A percentile compares a stretch with the other conserved stretches of the same genome.
Evolutionary conservation across 768 basidiomycete genomes (phyloP).

Genomic region (Ramaria sp.): DNA sequence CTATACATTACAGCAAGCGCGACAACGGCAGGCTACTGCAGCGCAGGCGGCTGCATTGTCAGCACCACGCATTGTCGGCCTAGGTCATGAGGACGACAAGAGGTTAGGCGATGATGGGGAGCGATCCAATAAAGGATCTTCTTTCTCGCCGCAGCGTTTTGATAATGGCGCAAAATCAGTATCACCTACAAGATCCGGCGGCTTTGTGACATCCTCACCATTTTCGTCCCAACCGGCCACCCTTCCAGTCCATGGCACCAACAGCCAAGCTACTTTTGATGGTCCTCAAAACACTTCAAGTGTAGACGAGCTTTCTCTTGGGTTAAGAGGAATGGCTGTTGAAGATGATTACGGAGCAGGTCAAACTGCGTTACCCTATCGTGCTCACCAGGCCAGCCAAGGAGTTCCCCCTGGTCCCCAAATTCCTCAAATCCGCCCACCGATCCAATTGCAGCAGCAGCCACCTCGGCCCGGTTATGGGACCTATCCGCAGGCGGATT

Average conservation of each 20-base stretch:
- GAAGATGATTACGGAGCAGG: constrained; percentile 37
- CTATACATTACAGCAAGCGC: constrained; percentile 33
- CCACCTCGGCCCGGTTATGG: constrained; percentile 35
- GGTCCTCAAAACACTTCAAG: constrained; percentile 26
- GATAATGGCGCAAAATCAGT: constrained; percentile 33
- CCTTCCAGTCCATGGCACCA: constrained; percentile 20
- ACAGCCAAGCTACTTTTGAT: constrained; percentile 24
- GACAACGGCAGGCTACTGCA: constrained; percentile 33
- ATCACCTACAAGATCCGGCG: constrained; percentile 32
- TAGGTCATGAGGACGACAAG: constrained; percentile 8
- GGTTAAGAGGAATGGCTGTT: constrained; percentile 50
- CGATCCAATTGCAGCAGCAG: constrained; percentile 27
- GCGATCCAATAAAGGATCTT: constrained; percentile 32
- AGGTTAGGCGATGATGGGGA: constrained; percentile 32
- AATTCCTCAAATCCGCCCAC: constrained; percentile 29
- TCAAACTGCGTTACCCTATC: constrained; percentile 23
- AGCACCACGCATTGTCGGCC: constrained; percentile 30
- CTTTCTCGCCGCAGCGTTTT: constrained; percentile 45
- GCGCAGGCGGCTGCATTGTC: constrained; percentile 28
- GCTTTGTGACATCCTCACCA: constrained; percentile 21
- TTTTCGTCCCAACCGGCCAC: constrained; percentile 1
- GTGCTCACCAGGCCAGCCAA: constrained; percentile 24
- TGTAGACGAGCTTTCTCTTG: constrained; percentile 43
- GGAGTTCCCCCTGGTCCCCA: constrained; percentile 17
- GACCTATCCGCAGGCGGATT: constrained; percentile 44